A percentile compares a stretch with the other conserved stretches of the same genome.
Evolutionary conservation across 148 eudicot species (phyloP).

Genomic region (Rheum nobile): DNA sequence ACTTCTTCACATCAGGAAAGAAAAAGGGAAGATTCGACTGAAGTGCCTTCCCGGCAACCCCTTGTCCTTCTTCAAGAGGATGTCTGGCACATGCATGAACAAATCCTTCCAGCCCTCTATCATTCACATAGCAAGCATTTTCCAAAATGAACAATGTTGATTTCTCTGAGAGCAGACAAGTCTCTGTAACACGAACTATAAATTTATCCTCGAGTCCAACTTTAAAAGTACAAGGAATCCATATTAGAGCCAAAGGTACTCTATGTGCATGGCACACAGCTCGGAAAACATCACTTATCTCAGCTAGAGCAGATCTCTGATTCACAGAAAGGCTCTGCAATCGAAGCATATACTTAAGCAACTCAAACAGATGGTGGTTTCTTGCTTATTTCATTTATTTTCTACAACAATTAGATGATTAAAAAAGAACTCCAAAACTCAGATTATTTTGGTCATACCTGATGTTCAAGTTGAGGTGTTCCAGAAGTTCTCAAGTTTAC

Average conservation of each 20-base stretch:
- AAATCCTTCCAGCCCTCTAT: slow-evolving; percentile 56
- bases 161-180: slow-evolving; percentile 21
- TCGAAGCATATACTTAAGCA: not conserved
- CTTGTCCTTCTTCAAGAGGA: slow-evolving; percentile 54
- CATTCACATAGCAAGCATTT: slow-evolving; percentile 60
- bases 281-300: slow-evolving; percentile 76
- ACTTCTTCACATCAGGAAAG: slow-evolving; percentile 53
- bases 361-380: not conserved
- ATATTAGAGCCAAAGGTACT: slow-evolving; percentile 82
- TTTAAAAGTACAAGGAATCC: slow-evolving; percentile 67
- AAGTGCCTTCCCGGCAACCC: slow-evolving; percentile 38
- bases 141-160: slow-evolving; percentile 45
- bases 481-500: slow-evolving; percentile 57
- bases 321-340: slow-evolving; percentile 51
- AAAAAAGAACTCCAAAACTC: not conserved
- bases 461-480: slow-evolving; percentile 48
- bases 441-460: slow-evolving; percentile 29
- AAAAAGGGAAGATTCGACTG: slow-evolving; percentile 71
- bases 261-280: slow-evolving; percentile 82
- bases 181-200: slow-evolving; percentile 26
- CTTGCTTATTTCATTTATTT: not conserved
- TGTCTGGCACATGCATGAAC: slow-evolving; percentile 63
- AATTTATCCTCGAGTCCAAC: slow-evolving; percentile 31
- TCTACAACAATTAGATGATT: not conserved
- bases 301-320: slow-evolving; percentile 66